Evolutionary conservation across 2,329 filamentous ascomycete genomes (phyloP).

Genomic region (Orbilia oligospora): DNA sequence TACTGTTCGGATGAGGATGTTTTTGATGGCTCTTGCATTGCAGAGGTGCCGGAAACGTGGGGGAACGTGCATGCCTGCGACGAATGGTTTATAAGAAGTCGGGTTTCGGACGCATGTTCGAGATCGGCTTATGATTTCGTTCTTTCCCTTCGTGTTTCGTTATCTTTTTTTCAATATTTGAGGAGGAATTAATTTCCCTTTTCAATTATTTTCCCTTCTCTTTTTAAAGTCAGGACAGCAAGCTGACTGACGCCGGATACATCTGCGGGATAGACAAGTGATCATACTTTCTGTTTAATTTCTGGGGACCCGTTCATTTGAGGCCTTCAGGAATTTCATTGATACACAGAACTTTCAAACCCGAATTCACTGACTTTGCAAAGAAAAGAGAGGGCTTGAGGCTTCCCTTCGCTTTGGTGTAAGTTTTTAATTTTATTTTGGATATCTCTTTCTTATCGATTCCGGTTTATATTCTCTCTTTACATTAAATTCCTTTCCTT

Average conservation of each 20-base stretch:
- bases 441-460: constrained; percentile 24
- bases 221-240: constrained; percentile 32
- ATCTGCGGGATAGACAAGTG: constrained; percentile 26
- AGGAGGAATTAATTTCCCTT: constrained; percentile 32
- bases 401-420: constrained; percentile 41
- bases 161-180: constrained; percentile 9
- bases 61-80: background rate
- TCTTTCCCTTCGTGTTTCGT: constrained; percentile 26
- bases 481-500: constrained; percentile 8
- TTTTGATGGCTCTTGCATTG: constrained; percentile 34
- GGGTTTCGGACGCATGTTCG: constrained; percentile 13
- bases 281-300: background rate
- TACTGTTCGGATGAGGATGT: constrained; percentile 19
- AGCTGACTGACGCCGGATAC: constrained; percentile 42
- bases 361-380: constrained; percentile 39
- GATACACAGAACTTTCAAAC: constrained; percentile 10
- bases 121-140: constrained; percentile 23
- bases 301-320: constrained; percentile 51
- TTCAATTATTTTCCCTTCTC: constrained; percentile 1
- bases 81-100: constrained; percentile 39
- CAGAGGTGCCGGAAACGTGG: constrained; percentile 22
- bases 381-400: constrained; percentile 44
- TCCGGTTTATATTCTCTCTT: constrained; percentile 11
- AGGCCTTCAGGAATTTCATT: constrained; percentile 28
- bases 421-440: constrained; percentile 29